Percentiles rank a stretch among this genome's conserved stretches.
Conservation (phyloP, 2,329 filamentous ascomycete genomes). For the Claviceps cyperi region DNA sequence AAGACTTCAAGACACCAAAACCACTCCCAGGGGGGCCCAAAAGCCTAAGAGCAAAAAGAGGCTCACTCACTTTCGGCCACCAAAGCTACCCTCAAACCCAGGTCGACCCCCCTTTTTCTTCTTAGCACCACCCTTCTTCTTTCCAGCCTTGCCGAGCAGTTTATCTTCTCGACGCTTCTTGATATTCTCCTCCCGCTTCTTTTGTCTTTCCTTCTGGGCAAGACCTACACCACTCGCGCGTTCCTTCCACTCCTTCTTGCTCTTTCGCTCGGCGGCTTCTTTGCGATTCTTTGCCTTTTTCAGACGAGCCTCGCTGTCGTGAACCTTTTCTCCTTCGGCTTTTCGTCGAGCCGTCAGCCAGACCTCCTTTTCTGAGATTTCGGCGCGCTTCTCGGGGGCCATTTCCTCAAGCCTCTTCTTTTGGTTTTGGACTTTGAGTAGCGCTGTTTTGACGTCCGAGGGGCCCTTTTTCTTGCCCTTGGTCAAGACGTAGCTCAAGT, state of each 20-base stretch:
- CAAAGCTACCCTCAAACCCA: constrained; percentile 57
- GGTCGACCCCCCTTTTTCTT: constrained; percentile 40
- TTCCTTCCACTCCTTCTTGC: constrained; percentile 74
- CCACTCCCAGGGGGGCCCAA: not conserved
- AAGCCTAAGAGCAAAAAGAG: too few relatives aligned
- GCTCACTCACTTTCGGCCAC: constrained; percentile 29
- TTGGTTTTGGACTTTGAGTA: constrained; percentile 78
- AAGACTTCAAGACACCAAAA: not conserved
- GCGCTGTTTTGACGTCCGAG: constrained; percentile 69
- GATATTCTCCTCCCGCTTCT: constrained; percentile 70
- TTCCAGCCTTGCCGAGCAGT: constrained; percentile 39
- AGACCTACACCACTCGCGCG: constrained; percentile 58
- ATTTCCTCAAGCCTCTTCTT: constrained; percentile 63
- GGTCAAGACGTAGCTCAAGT: constrained; percentile 44
- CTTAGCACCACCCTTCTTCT: constrained; percentile 37
- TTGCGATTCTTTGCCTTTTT: constrained; percentile 95
- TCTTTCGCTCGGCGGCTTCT: constrained; percentile 80
- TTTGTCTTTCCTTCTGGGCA: constrained; percentile 63
- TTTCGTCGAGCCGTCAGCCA: constrained; percentile 87
- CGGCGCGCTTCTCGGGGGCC: constrained; percentile 65
- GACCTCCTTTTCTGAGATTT: constrained; percentile 83
- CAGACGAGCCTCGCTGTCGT: constrained; percentile 70
- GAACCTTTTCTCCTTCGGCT: constrained; percentile 77
- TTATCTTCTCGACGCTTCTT: constrained; percentile 63
- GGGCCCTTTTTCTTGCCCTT: constrained; percentile 60